Evolutionary conservation across 257 asterid genomes (phyloP).

Genomic region (Echites panduratus): DNA sequence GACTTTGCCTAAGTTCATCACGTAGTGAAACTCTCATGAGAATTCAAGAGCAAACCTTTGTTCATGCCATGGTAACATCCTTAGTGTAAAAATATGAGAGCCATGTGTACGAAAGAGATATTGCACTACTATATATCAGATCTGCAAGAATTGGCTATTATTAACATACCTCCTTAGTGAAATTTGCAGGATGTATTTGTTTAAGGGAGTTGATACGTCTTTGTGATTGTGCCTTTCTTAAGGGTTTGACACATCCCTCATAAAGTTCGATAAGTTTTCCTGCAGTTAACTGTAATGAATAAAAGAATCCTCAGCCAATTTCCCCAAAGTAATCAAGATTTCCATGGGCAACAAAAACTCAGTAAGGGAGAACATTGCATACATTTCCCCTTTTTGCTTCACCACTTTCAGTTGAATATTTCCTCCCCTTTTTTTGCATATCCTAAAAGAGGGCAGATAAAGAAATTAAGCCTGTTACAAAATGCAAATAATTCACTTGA

Average conservation of each 20-base stretch:
- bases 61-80: background rate
- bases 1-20: background rate
- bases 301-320: constrained; percentile 16
- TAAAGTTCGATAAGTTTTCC: constrained; percentile 62
- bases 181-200: constrained; percentile 57
- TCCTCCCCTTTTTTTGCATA: constrained; percentile 24
- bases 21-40: background rate
- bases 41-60: background rate
- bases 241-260: constrained; percentile 50
- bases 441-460: constrained; percentile 17
- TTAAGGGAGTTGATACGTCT: constrained; percentile 63
- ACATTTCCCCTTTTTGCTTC: constrained; percentile 43
- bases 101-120: background rate
- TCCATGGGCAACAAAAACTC: background rate
- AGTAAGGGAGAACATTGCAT: constrained; percentile 7
- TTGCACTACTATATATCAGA: background rate
- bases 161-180: constrained; percentile 68
- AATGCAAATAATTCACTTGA: background rate
- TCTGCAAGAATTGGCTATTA: background rate
- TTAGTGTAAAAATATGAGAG: background rate
- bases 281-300: constrained; percentile 51
- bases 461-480: constrained; percentile 9
- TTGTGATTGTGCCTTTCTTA: constrained; percentile 52
- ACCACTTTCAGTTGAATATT: constrained; percentile 28
- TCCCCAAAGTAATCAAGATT: background rate